Percentiles rank a stretch among this genome's conserved stretches.
Evolutionary conservation across 2,329 filamentous ascomycete genomes (phyloP).

Genomic region (Ambrosiella cleistominuta): DNA sequence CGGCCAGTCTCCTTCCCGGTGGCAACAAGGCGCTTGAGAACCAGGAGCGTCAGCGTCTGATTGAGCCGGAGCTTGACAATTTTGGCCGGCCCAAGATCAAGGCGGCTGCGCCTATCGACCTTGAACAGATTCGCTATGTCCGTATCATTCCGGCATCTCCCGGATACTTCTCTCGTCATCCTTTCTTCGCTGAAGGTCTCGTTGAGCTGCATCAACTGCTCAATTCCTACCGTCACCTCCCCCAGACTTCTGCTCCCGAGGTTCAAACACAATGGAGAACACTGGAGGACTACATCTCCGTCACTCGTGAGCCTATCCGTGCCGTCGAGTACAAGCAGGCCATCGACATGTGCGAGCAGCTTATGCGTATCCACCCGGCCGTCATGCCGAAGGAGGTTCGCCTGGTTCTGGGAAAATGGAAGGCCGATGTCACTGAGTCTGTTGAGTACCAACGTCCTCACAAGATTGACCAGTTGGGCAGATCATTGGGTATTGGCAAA

Average conservation of each 20-base stretch:
- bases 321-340: slow-evolving; percentile 64
- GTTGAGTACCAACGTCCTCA: slow-evolving; percentile 10
- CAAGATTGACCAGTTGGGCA: slow-evolving; percentile 57
- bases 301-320: slow-evolving; percentile 54
- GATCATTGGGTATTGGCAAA: slow-evolving; percentile 63
- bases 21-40: neutral
- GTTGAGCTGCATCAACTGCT: slow-evolving; percentile 56
- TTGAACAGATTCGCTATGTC: slow-evolving; percentile 28
- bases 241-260: slow-evolving; percentile 20
- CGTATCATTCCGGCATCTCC: slow-evolving; percentile 69
- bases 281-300: slow-evolving; percentile 54
- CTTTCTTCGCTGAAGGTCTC: slow-evolving; percentile 71
- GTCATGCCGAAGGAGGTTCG: slow-evolving; percentile 12
- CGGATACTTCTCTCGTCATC: slow-evolving; percentile 85
- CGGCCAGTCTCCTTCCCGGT: neutral
- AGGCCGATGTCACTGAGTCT: slow-evolving; percentile 11
- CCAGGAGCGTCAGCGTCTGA: slow-evolving; percentile 10
- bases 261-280: slow-evolving; percentile 68
- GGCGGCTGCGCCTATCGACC: slow-evolving; percentile 12
- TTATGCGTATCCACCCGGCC: slow-evolving; percentile 68
- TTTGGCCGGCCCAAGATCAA: slow-evolving; percentile 11
- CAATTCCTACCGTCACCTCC: slow-evolving; percentile 55
- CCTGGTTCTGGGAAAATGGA: slow-evolving; percentile 12
- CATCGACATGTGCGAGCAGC: slow-evolving; percentile 53
- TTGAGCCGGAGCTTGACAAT: slow-evolving; percentile 12